These are phyloP conservation scores for Fusarium buharicum DNA, from an alignment of 2,329 filamentous ascomycete species.

Conservation along the genomic window DNA sequence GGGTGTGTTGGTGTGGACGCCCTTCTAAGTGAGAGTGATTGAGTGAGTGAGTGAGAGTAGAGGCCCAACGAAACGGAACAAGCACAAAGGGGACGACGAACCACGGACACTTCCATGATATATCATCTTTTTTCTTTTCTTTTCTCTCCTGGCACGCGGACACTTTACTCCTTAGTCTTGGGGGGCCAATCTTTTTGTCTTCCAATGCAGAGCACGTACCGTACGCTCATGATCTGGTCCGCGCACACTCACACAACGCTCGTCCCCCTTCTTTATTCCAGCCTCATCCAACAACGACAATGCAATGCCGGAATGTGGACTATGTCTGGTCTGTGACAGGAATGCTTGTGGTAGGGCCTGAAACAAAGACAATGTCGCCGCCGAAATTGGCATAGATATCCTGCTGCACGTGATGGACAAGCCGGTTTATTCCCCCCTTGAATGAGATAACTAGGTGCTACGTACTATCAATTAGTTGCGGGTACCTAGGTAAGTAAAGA, in stretches of 20 bases:
- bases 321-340: slow-evolving; percentile 42
- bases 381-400: slow-evolving; percentile 41
- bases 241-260: slow-evolving; percentile 15
- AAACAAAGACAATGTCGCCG: slow-evolving; percentile 52
- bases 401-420: slow-evolving; percentile 43
- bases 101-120: slow-evolving; percentile 39
- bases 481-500: slow-evolving; percentile 1
- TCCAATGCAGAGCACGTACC: slow-evolving; percentile 12
- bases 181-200: slow-evolving; percentile 19
- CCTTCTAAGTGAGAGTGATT: slow-evolving; percentile 8
- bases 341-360: slow-evolving; percentile 48
- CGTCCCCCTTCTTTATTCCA: slow-evolving; percentile 37
- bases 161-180: slow-evolving; percentile 19
- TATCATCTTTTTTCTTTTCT: slow-evolving; percentile 26
- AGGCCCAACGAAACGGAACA: slow-evolving; percentile 26
- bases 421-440: slow-evolving; percentile 6
- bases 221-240: slow-evolving; percentile 28
- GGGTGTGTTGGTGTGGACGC: slow-evolving; percentile 22
- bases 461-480: no score
- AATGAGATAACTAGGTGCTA: neutral
- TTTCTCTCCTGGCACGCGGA: slow-evolving; percentile 13
- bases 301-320: slow-evolving; percentile 42
- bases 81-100: slow-evolving; percentile 28
- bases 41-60: slow-evolving; percentile 6
- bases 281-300: slow-evolving; percentile 51